phyloP scores from a whole-genome alignment of 805 yeast species.

The Komagataella phaffii region DNA sequence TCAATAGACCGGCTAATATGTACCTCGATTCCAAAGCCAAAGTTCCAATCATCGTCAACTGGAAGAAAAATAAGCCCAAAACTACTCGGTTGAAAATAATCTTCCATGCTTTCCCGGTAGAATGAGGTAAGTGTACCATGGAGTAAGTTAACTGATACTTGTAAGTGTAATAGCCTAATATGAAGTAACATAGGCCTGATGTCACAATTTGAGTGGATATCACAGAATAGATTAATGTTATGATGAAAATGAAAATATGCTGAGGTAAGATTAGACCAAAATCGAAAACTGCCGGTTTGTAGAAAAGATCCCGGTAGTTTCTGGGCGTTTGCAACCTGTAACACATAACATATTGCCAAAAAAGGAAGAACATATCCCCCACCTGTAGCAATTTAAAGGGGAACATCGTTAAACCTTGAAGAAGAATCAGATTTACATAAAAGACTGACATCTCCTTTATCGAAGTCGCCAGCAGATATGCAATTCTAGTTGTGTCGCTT shows the following conservation, averaged over 20 bases:
- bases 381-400: constrained; percentile 42
- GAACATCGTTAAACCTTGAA: constrained; percentile 60
- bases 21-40: constrained; percentile 47
- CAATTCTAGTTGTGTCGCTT: constrained; percentile 45
- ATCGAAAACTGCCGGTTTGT: constrained; percentile 45
- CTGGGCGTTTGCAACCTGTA: constrained; percentile 31
- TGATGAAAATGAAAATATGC: constrained; percentile 43
- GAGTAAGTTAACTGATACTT: constrained; percentile 50
- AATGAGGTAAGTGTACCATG: constrained; percentile 51
- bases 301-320: constrained; percentile 35
- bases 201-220: constrained; percentile 45
- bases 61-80: constrained; percentile 40
- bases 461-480: constrained; percentile 39
- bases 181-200: constrained; percentile 44
- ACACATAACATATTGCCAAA: constrained; percentile 24
- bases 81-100: constrained; percentile 43
- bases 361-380: constrained; percentile 35
- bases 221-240: constrained; percentile 45
- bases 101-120: constrained; percentile 59
- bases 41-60: constrained; percentile 52
- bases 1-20: constrained; percentile 29
- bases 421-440: constrained; percentile 46
- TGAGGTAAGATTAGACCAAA: constrained; percentile 52
- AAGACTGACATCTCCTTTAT: constrained; percentile 37
- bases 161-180: constrained; percentile 43